Evolutionary conservation across 768 basidiomycete genomes (phyloP), one percentile per base, ranked within the genome.

Genomic region (Leccinum sublutescens): DNA sequence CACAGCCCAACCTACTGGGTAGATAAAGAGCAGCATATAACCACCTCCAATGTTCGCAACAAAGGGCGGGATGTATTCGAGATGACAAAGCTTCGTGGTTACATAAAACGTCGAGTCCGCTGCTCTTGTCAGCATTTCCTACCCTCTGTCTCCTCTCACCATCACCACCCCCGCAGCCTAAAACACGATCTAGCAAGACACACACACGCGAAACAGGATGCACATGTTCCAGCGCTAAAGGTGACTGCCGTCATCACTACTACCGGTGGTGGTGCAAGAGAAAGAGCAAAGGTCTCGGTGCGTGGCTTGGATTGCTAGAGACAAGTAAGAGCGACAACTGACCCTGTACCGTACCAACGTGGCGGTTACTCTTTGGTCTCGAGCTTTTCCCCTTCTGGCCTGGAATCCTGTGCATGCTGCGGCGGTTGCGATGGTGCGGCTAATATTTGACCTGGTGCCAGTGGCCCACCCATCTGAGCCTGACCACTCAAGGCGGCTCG

Each of bases 401-500:
- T 50, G 31, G 53, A 10, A 19, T 74, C 72, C 54, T 68, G 72
- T 49, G 55, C 15, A 36, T 52, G 56, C 48, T 56, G 66, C 27
- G 58, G 63, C 47, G 59, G 70, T 57, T 64, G 72, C 50, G 55
- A 62, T 12, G 65, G 54, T 4, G 68, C 62, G 21, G 69, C 62
- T 10, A 74, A 38, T 36, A 71, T 64, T 27, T 70, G 72, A 33
- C 67, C 62, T 21, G 71, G 67, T 33, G 60, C 63, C 29, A 82
- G 57, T 1, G 74, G 62, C n/a, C 64, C 62, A 54, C 59, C 21
- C 49, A 73, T 58, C 61, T 80, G 79, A 1, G 75, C 59, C 27
- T 78, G 76, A 58, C 78, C 65, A 11, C 62, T 81, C 54, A 93
- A 81, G 2, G 87, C 87, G 0, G 87, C 86, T 9, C 91, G 81